Percentiles rank a stretch among this genome's conserved stretches.
phyloP scores from a whole-genome alignment of 768 basidiomycete species.

The Cystofilobasidium macerans region DNA sequence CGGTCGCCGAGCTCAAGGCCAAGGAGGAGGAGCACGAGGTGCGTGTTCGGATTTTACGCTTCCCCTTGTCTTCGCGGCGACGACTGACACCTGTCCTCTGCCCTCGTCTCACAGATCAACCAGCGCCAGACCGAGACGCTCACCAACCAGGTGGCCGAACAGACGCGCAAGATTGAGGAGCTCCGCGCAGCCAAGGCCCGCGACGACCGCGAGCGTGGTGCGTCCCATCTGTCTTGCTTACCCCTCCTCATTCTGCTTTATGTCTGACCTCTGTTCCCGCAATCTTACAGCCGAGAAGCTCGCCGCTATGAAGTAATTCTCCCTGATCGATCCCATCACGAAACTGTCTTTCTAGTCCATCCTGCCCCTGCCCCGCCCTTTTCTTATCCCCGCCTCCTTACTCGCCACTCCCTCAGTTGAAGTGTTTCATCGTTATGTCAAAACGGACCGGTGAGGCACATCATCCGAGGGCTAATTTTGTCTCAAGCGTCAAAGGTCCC shows the following conservation, averaged over 20 bases:
- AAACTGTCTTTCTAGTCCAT: no score
- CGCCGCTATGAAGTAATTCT: conserved; percentile 10
- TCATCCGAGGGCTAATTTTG: no score
- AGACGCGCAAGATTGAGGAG: conserved; percentile 33
- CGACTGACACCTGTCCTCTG: neutral
- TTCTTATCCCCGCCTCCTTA: no score
- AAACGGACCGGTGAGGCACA: no score
- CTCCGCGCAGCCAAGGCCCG: neutral
- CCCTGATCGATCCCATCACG: no score
- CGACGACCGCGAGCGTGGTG: conserved; percentile 44
- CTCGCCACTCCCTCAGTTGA: no score
- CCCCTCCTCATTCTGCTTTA: neutral
- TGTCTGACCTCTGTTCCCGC: neutral
- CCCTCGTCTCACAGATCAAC: neutral
- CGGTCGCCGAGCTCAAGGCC: conserved; percentile 40
- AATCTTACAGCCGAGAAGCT: neutral
- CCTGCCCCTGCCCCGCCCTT: no score
- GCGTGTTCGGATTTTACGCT: neutral
- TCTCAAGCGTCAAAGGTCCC: no score
- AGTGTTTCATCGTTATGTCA: no score
- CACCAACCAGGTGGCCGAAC: conserved; percentile 56
- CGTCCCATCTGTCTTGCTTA: conserved; percentile 32
- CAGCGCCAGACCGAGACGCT: conserved; percentile 44
- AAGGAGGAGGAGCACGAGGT: conserved; percentile 37
- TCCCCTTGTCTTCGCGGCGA: neutral